These are phyloP conservation scores for Malus sieversii DNA, from an alignment of 306 rosid species.

Conservation along the genomic window DNA sequence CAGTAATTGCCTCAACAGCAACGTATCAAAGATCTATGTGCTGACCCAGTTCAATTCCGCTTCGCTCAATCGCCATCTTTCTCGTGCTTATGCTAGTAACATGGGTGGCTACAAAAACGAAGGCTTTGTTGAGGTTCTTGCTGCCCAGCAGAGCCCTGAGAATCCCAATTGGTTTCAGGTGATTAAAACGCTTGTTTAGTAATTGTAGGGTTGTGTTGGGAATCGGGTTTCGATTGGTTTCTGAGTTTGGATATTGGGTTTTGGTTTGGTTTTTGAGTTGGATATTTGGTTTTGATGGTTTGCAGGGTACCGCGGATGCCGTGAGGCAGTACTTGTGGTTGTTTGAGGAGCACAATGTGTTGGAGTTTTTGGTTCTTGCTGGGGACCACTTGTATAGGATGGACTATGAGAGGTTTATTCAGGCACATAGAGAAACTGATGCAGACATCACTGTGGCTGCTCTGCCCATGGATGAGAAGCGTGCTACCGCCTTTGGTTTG, in stretches of 20 bases:
- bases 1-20: constrained; percentile 93
- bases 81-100: constrained; percentile 94
- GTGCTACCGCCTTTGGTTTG: constrained; percentile 91
- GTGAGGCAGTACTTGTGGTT: constrained; percentile 96
- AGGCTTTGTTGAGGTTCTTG: constrained; percentile 97
- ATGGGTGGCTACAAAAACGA: constrained; percentile 95
- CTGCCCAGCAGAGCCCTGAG: constrained; percentile 99
- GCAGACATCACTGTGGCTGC: constrained; percentile 99
- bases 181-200: neutral
- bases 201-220: neutral
- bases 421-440: constrained; percentile 91
- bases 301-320: constrained; percentile 94
- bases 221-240: neutral
- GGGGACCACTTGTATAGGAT: constrained; percentile 93
- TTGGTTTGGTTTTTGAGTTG: neutral
- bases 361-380: constrained; percentile 83
- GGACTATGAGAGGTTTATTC: constrained; percentile 94
- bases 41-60: constrained; percentile 98
- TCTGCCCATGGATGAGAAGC: constrained; percentile 92
- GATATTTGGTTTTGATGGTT: neutral
- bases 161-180: constrained; percentile 99
- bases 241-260: neutral
- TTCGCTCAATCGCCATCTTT: constrained; percentile 90
- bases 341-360: constrained; percentile 91
- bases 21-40: constrained; percentile 85